Conservation (phyloP, 1,139 yeast genomes). For the Blastobotrys arbuscula region DNA sequence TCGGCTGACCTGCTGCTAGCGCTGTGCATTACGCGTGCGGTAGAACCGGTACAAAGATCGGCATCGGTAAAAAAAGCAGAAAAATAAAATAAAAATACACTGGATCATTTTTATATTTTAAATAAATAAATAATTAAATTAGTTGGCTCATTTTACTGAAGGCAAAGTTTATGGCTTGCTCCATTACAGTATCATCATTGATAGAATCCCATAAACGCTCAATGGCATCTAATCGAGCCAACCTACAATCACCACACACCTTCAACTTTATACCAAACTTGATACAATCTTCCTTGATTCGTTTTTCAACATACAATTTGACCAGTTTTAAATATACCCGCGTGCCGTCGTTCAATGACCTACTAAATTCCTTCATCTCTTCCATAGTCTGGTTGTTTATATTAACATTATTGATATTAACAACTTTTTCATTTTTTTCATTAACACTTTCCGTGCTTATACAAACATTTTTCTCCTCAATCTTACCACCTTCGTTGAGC, state of each 20-base stretch:
- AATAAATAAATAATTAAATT: neutral
- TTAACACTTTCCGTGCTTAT: neutral
- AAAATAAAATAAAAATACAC: no score
- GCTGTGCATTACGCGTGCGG: no score
- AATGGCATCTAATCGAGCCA: neutral
- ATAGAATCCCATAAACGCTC: neutral
- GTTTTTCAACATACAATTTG: neutral
- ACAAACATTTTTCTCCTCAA: neutral
- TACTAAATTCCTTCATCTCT: neutral
- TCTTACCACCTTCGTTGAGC: neutral
- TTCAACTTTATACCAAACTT: conserved; percentile 4
- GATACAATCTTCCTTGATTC: neutral
- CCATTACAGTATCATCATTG: neutral
- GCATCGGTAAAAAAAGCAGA: no score
- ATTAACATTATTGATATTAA: neutral
- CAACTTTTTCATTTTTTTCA: neutral
- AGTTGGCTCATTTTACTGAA: neutral
- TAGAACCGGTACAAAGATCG: no score
- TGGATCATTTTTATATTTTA: no score
- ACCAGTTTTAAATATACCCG: neutral
- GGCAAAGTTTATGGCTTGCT: neutral
- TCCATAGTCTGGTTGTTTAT: neutral
- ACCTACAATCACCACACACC: neutral
- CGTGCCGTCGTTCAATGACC: neutral
- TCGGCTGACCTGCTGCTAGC: no score